These are phyloP conservation scores for Laburnicola sp. DNA, from an alignment of 2,329 filamentous ascomycete species.

Conservation along the genomic window DNA sequence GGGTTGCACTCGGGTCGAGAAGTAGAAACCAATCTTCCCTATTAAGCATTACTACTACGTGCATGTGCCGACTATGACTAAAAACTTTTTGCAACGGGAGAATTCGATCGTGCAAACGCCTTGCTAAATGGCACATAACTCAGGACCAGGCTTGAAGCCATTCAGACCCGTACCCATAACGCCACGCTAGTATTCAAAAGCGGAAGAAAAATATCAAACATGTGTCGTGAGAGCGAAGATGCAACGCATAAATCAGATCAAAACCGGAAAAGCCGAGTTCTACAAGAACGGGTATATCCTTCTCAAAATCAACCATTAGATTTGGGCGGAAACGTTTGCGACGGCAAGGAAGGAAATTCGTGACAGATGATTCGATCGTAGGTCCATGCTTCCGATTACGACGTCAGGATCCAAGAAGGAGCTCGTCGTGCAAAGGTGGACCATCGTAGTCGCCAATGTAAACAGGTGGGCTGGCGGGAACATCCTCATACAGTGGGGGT, in stretches of 20 bases:
- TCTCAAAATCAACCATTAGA: conserved; percentile 5
- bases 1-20: too few relatives aligned
- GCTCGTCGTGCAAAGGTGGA: conserved; percentile 18
- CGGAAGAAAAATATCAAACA: background rate
- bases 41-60: too few relatives aligned
- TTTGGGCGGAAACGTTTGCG: background rate
- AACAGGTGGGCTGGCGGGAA: conserved; percentile 78
- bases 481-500: conserved; percentile 90
- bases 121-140: too few relatives aligned
- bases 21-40: too few relatives aligned
- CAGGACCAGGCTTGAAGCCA: background rate
- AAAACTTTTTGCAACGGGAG: too few relatives aligned
- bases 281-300: conserved; percentile 20
- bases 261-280: background rate
- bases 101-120: too few relatives aligned
- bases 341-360: conserved; percentile 8
- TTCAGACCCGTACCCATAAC: conserved; percentile 3
- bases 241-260: background rate
- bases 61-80: too few relatives aligned
- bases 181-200: conserved; percentile 3
- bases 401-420: conserved; percentile 9
- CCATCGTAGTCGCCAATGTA: conserved; percentile 44
- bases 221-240: conserved; percentile 7
- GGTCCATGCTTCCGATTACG: too few relatives aligned
- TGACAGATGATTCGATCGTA: background rate